phyloP scores from a whole-genome alignment of 345 rosid species.

The Triadica sebifera region DNA sequence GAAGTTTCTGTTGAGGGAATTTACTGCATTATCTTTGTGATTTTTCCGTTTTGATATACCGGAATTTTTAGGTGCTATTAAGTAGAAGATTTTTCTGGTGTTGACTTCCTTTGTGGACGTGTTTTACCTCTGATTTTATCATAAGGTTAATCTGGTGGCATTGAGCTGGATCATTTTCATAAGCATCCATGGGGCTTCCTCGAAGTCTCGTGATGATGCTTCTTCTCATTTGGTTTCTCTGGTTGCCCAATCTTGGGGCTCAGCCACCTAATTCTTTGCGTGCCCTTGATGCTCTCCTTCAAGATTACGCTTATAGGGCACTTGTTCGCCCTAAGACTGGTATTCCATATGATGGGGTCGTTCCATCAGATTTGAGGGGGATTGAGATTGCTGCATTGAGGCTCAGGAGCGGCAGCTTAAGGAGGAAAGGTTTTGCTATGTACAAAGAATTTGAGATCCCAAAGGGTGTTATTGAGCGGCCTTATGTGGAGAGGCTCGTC shows the following conservation, averaged over 20 bases:
- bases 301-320: constrained; percentile 71
- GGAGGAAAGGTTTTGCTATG: constrained; percentile 43
- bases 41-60: not conserved
- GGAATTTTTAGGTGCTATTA: not conserved
- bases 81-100: not conserved
- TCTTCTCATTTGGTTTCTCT: constrained; percentile 16
- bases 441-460: constrained; percentile 69
- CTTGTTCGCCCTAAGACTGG: constrained; percentile 78
- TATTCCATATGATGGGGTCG: constrained; percentile 46
- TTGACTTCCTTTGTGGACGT: constrained; percentile 14
- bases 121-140: constrained; percentile 8
- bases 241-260: constrained; percentile 33
- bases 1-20: constrained; percentile 1
- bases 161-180: constrained; percentile 25
- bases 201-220: constrained; percentile 54
- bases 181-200: constrained; percentile 65
- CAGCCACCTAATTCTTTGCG: constrained; percentile 35
- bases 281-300: constrained; percentile 81
- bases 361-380: constrained; percentile 69
- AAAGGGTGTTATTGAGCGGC: constrained; percentile 38
- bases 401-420: constrained; percentile 84
- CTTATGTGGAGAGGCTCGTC: constrained; percentile 79
- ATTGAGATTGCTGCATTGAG: constrained; percentile 73
- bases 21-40: constrained; percentile 7
- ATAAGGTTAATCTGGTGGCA: constrained; percentile 23